Percentiles rank a stretch among this genome's conserved stretches.
Evolutionary conservation across 2,329 filamentous ascomycete species (phyloP).

Genomic region (Polychaeton citri): DNA sequence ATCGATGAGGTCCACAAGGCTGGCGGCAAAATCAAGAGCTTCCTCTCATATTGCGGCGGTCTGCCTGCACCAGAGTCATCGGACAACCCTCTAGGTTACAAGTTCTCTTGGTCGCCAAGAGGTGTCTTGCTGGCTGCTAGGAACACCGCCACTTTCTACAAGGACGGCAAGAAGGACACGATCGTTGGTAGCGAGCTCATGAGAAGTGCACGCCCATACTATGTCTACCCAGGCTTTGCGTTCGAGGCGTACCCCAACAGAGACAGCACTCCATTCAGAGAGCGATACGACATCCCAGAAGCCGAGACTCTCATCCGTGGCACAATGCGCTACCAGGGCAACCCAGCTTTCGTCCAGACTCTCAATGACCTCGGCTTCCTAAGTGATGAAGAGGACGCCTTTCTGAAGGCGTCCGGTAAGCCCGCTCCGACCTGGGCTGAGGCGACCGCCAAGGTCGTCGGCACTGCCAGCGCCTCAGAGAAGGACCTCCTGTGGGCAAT

Average conservation of each 20-base stretch:
- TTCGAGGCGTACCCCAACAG: constrained; percentile 92
- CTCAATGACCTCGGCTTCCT: constrained; percentile 88
- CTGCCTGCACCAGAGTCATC: constrained; percentile 55
- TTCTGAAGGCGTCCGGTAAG: constrained; percentile 42
- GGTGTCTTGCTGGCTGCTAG: constrained; percentile 78
- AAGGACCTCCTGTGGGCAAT: constrained; percentile 56
- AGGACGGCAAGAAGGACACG: constrained; percentile 59
- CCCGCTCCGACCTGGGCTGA: constrained; percentile 62
- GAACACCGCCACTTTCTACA: constrained; percentile 72
- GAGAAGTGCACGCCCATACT: constrained; percentile 77
- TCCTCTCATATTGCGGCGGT: constrained; percentile 76
- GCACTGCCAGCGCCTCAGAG: constrained; percentile 51
- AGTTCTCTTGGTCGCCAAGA: constrained; percentile 64
- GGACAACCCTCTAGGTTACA: constrained; percentile 86
- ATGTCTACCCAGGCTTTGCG: constrained; percentile 75
- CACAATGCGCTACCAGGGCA: constrained; percentile 75
- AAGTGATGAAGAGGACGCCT: constrained; percentile 51
- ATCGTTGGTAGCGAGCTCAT: constrained; percentile 44
- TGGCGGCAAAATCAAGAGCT: constrained; percentile 73
- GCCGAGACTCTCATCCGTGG: constrained; percentile 75
- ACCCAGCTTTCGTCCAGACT: constrained; percentile 78
- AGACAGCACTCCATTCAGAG: constrained; percentile 74
- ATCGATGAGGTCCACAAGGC: constrained; percentile 78
- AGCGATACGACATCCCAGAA: constrained; percentile 86
- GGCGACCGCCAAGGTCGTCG: constrained; percentile 64